Conservation (phyloP, 805 yeast species). For the Monosporozyma aquatica region DNA sequence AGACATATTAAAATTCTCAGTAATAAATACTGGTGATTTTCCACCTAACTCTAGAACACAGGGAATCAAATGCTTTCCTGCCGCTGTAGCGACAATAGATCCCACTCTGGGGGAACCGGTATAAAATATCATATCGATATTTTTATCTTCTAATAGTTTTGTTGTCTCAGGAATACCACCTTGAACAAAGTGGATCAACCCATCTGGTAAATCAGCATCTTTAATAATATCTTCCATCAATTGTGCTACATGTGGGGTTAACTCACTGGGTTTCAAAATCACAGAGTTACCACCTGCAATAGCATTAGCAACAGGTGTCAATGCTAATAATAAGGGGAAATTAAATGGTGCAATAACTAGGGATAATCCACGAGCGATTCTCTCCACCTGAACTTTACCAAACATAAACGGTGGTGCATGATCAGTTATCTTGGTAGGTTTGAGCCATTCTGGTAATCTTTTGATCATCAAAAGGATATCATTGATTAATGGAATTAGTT, state of each 20-base stretch:
- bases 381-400: slow-evolving; percentile 34
- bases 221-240: slow-evolving; percentile 49
- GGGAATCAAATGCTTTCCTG: slow-evolving; percentile 82
- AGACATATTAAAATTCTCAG: slow-evolving; percentile 38
- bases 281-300: slow-evolving; percentile 81
- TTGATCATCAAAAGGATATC: slow-evolving; percentile 56
- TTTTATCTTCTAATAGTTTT: slow-evolving; percentile 43
- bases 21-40: slow-evolving; percentile 74
- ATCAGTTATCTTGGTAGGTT: slow-evolving; percentile 35
- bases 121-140: slow-evolving; percentile 74
- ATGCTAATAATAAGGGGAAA: slow-evolving; percentile 46
- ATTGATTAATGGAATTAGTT: slow-evolving; percentile 39
- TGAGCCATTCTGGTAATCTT: slow-evolving; percentile 51
- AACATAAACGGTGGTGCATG: slow-evolving; percentile 25
- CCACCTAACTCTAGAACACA: slow-evolving; percentile 82
- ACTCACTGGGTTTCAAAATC: slow-evolving; percentile 67
- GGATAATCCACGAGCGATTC: slow-evolving; percentile 52
- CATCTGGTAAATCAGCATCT: slow-evolving; percentile 41
- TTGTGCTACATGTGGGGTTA: slow-evolving; percentile 50
- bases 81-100: slow-evolving; percentile 62
- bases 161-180: slow-evolving; percentile 66
- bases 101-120: slow-evolving; percentile 81
- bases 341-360: slow-evolving; percentile 44
- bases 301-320: slow-evolving; percentile 68
- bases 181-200: slow-evolving; percentile 52